These are phyloP conservation scores for Sphagnum magellanicum DNA, from an alignment of 228 moss, liverwort and hornwort species.

Conservation along the genomic window DNA sequence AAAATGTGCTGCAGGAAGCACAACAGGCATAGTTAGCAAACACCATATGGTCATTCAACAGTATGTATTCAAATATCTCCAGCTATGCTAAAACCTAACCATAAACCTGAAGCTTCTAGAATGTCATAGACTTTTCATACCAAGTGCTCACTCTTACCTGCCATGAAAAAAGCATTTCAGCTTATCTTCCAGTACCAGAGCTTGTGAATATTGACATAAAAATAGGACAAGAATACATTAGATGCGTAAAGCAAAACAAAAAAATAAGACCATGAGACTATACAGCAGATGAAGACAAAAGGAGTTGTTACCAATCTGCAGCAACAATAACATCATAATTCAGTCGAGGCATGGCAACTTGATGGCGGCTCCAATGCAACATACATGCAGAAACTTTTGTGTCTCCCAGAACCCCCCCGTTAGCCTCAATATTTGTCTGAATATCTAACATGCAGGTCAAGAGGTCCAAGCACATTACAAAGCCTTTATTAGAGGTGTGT, in stretches of 20 bases:
- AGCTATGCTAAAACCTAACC: too few relatives aligned
- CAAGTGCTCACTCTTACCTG: too few relatives aligned
- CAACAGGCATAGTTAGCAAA: background rate
- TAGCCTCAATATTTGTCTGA: conserved; percentile 45
- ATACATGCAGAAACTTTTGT: conserved; percentile 46
- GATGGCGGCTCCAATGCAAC: conserved; percentile 69
- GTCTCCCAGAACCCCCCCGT: conserved; percentile 33
- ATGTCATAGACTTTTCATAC: background rate
- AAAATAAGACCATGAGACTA: background rate
- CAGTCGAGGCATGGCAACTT: conserved; percentile 38
- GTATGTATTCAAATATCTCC: too few relatives aligned
- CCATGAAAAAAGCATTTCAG: too few relatives aligned
- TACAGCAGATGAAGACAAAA: too few relatives aligned
- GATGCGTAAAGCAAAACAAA: background rate
- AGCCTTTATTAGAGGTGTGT: too few relatives aligned
- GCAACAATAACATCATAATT: conserved; percentile 74
- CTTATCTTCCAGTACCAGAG: too few relatives aligned
- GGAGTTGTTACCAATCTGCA: conserved; percentile 58
- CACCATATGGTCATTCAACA: too few relatives aligned
- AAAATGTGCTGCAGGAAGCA: conserved; percentile 56
- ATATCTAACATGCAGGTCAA: conserved; percentile 26
- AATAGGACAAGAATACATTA: too few relatives aligned
- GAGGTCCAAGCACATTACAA: background rate
- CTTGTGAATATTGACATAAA: too few relatives aligned
- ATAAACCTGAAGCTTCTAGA: background rate